Percentiles rank a stretch among this genome's conserved stretches.
phyloP scores from a whole-genome alignment of 441 rosid species.

The Eutrema salsugineum region DNA sequence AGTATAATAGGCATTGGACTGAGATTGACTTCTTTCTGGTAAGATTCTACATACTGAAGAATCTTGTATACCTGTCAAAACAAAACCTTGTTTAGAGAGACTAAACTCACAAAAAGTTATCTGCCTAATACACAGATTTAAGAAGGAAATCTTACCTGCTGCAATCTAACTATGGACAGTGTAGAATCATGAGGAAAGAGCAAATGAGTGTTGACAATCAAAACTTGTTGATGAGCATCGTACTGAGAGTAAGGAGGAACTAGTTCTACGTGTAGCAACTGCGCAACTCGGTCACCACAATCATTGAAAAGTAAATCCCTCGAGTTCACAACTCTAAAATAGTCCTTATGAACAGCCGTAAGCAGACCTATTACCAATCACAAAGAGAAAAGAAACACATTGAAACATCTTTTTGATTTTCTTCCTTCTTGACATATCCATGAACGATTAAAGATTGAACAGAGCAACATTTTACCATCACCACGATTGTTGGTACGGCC shows the following conservation, averaged over 20 bases:
- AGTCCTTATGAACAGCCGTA: constrained; percentile 75
- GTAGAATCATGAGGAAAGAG: constrained; percentile 86
- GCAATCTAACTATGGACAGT: constrained; percentile 63
- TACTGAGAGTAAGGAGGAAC: constrained; percentile 47
- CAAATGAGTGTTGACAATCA: constrained; percentile 88
- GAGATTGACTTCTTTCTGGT: constrained; percentile 71
- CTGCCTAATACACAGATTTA: no score
- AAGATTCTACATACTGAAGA: constrained; percentile 72
- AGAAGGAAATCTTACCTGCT: constrained; percentile 42
- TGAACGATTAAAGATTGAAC: neutral
- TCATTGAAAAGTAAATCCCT: constrained; percentile 72
- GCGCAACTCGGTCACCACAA: constrained; percentile 86
- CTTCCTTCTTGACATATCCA: neutral
- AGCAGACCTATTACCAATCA: constrained; percentile 47
- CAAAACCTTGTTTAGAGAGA: neutral
- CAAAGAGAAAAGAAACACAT: neutral
- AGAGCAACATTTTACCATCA: constrained; percentile 50
- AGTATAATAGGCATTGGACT: constrained; percentile 74
- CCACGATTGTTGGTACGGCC: constrained; percentile 91
- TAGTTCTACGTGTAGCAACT: constrained; percentile 75
- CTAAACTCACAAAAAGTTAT: neutral
- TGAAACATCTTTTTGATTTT: neutral
- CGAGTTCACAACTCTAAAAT: constrained; percentile 63
- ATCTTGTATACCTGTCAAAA: constrained; percentile 69
- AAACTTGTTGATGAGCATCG: constrained; percentile 61